phyloP scores from a whole-genome alignment of 139 green algal genomes.

The Chlamydomonas eustigma region DNA sequence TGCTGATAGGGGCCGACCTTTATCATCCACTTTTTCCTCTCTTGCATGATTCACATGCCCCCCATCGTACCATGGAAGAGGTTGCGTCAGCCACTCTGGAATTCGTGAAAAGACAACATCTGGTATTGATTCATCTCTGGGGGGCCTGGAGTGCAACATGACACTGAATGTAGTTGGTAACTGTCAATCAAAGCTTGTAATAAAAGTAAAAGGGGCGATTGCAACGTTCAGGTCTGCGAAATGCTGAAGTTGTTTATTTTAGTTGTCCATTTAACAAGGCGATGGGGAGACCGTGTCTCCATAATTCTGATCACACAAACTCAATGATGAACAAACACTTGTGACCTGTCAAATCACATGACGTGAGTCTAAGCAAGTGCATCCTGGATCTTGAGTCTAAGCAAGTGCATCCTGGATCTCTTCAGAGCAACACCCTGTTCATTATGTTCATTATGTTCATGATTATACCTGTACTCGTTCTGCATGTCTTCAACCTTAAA shows the following conservation, averaged over 20 bases:
- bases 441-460: too few relatives aligned
- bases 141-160: neutral
- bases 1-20: too few relatives aligned
- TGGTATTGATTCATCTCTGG: neutral
- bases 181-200: neutral
- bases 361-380: neutral
- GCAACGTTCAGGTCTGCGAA: too few relatives aligned
- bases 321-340: too few relatives aligned
- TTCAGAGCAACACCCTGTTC: neutral
- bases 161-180: neutral
- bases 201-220: neutral
- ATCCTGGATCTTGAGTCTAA: neutral
- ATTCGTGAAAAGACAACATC: neutral
- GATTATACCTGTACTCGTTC: neutral
- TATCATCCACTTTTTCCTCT: too few relatives aligned
- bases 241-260: too few relatives aligned
- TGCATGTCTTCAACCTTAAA: neutral
- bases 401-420: neutral
- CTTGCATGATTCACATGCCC: too few relatives aligned
- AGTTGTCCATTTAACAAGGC: too few relatives aligned
- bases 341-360: neutral
- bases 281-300: too few relatives aligned
- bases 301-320: too few relatives aligned
- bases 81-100: neutral
- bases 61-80: slow-evolving; percentile 1